Evolutionary conservation across 495 filamentous ascomycete species (phyloP).

Genomic region (Penicillium alfredii): DNA sequence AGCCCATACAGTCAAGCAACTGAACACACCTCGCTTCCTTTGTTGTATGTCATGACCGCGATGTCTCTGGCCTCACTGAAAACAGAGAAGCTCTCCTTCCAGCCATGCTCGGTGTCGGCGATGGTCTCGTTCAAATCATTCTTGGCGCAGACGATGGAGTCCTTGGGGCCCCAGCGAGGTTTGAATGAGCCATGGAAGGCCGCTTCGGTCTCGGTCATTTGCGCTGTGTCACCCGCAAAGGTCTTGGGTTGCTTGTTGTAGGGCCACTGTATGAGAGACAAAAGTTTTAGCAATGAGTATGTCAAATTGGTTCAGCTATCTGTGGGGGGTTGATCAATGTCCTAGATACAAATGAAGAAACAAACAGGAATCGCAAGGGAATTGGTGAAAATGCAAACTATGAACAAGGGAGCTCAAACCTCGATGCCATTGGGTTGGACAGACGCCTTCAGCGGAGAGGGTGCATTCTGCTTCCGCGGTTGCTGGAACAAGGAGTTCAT

Average conservation of each 20-base stretch:
- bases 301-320: constrained; percentile 26
- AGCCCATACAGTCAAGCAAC: background rate
- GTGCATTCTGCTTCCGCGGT: constrained; percentile 30
- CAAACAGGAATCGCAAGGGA: constrained; percentile 23
- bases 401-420: constrained; percentile 57
- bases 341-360: constrained; percentile 22
- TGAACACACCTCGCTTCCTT: constrained; percentile 20
- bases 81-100: constrained; percentile 33
- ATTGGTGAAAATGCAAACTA: constrained; percentile 21
- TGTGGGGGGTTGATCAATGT: constrained; percentile 9
- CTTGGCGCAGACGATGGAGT: constrained; percentile 60
- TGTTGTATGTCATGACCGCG: constrained; percentile 24
- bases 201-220: constrained; percentile 53
- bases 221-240: constrained; percentile 47
- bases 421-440: constrained; percentile 57
- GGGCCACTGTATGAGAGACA: constrained; percentile 66
- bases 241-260: constrained; percentile 72
- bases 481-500: constrained; percentile 82
- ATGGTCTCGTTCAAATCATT: constrained; percentile 20
- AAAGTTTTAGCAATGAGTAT: constrained; percentile 31
- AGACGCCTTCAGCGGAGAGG: constrained; percentile 36
- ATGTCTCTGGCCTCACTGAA: constrained; percentile 36
- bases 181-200: constrained; percentile 61
- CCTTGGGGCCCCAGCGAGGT: constrained; percentile 72
- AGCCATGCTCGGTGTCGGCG: constrained; percentile 21